Percentiles rank a stretch among this genome's conserved stretches.
phyloP scores from a whole-genome alignment of 2,329 filamentous ascomycete species.

The Iodosphaeria phyllophila region DNA sequence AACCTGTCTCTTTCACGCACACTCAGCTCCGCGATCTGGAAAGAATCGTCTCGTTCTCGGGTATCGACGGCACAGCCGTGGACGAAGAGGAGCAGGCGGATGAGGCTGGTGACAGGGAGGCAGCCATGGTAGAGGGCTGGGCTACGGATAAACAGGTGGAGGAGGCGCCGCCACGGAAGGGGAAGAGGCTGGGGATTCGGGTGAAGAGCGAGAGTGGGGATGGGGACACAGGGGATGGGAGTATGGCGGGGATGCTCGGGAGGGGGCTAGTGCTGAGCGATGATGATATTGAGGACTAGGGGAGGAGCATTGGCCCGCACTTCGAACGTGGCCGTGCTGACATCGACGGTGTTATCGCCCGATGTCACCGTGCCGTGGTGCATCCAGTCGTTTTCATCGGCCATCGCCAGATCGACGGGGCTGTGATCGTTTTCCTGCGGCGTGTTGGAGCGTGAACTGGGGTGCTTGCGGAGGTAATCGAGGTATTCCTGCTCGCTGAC shows the following conservation, averaged over 20 bases:
- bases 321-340: too few species aligned
- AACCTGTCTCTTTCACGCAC: background rate
- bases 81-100: too few species aligned
- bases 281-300: slow-evolving; percentile 66
- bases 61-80: slow-evolving; percentile 22
- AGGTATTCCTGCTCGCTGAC: too few species aligned
- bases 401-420: slow-evolving; percentile 1
- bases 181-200: slow-evolving; percentile 19
- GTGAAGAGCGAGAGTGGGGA: slow-evolving; percentile 9
- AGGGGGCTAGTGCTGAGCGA: slow-evolving; percentile 58
- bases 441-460: too few species aligned
- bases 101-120: slow-evolving; percentile 18
- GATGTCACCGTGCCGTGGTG: too few species aligned
- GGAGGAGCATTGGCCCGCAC: too few species aligned
- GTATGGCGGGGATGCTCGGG: too few species aligned
- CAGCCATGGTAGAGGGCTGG: slow-evolving; percentile 25
- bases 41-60: slow-evolving; percentile 48
- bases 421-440: too few species aligned
- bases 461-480: too few species aligned
- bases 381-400: too few species aligned
- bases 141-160: slow-evolving; percentile 42
- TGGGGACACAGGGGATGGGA: slow-evolving; percentile 32
- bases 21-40: slow-evolving; percentile 20
- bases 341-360: background rate
- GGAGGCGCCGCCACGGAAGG: slow-evolving; percentile 29